Base-by-base conservation (phyloP, 352 stramenopile genomes). In the Phytopythium litorale region DNA sequence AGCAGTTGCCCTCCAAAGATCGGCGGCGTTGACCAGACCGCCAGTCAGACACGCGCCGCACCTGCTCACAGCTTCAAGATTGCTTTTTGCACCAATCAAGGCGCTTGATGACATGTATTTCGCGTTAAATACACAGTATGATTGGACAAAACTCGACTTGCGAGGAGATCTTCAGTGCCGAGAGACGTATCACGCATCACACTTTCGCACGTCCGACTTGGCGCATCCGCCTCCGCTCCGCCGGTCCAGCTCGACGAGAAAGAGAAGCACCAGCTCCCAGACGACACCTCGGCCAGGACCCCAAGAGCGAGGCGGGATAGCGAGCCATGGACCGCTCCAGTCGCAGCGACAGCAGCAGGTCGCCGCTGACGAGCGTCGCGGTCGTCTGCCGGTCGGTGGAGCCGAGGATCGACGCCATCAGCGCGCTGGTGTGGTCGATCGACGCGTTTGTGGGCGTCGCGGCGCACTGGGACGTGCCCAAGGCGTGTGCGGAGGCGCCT, bases 291-390 rank as follows among this genome's bases (percentile, higher is more conserved):
- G n/a, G 13, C n/a, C 38, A 16, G 12, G 38, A 43, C n/a, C n/a
- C n/a, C n/a, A n/a, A 42, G 5, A 42, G 3, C 33, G 35, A 42
- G 8, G 35, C 11, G 35, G 8, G 11, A 42, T 12, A 16, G 33
- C 33, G 38, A 9, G 38, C 15, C 9, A 48, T 48, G 42, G 49
- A 53, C 19, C 48, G 48, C 48, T 53, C 48, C 48, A 28, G 12
- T 19, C 28, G 11, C 19, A 7, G 21, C 21, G n/a, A n/a, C n/a
- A 35, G 23, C 15, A 43, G 38, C 38, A n/a, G 21, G 52, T 45
- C 52, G 52, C 30, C 52, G 52, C 52, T 58, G 18, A 58, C 52
- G 52, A 58, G 52, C 52, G 52, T 58, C 32, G 33, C 52, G 52
- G 52, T 58, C 30, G 52, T 45, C 52, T 58, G 52, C 21, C 32